Base-by-base conservation (phyloP, 768 basidiomycete species). In the Kondoa subrosea region DNA sequence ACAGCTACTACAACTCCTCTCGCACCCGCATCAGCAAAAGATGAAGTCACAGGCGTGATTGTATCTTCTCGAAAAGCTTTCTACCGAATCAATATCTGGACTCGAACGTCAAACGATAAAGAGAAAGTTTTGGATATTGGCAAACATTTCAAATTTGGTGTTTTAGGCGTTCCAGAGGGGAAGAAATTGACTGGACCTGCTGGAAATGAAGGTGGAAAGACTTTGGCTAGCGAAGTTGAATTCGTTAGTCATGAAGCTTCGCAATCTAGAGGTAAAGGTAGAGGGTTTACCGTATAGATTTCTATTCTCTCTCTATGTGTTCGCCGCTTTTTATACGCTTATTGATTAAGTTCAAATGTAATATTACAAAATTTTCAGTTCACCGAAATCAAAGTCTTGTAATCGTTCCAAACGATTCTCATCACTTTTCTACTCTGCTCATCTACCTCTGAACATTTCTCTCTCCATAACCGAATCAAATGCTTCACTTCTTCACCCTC, bases 41-140 rank as follows among this genome's bases (percentile, higher is more conserved):
- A 73, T 69, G 71, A 75, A 62, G 79, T 83, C 65, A 96, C 92
- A 0, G 91, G 91, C 63, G 91, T 95, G 64, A 97, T 99, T 73
- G 87, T 96, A 59, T 92, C 89, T 2, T 86, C 89, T 57, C 87
- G 95, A 72, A 91, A 89, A 67, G 85, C 87, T 78, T 97, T 97
- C 78, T 99, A 91, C 80, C 87, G 95, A 56, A 78, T 99, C 73
- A 91, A 89, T 71, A 93, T 99, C 81, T 99, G 95, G 95, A 99
- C 95, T 62, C 84, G 93, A 56, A 79, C 85, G 34, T 88, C 93
- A 2, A 69, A 68, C 25, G 71, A 72, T 2, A 68, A 75, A 59
- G 76, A 71, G 14, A 71, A 74, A 66, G 68, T 75, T 60, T 67
- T 72, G 34, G 73, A 74, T 64, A 72, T 75, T 25, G 74, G 74